These are phyloP conservation scores for Coix lacrymajobi DNA, from an alignment of 176 grass and related monocot genomes.

Conservation along the genomic window DNA sequence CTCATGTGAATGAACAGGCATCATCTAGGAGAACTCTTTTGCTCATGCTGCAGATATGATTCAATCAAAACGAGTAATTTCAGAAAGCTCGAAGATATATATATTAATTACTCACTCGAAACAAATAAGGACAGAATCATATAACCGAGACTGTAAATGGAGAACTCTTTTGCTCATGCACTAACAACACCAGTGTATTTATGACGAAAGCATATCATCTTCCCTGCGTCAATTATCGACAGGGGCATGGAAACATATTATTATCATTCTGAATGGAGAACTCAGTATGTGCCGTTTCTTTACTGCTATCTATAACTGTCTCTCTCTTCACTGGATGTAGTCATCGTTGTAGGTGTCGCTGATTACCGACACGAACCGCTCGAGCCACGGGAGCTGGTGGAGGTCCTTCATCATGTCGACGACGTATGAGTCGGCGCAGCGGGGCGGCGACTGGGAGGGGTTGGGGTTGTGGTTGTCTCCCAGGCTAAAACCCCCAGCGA, in stretches of 20 bases:
- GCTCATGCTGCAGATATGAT: background rate
- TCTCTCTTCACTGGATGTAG: constrained; percentile 74
- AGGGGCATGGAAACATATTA: constrained; percentile 14
- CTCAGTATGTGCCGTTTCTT: constrained; percentile 40
- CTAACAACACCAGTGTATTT: background rate
- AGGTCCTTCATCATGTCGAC: constrained; percentile 95
- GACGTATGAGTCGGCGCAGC: constrained; percentile 65
- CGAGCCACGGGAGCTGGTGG: constrained; percentile 97
- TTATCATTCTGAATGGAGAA: constrained; percentile 26
- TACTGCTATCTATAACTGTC: constrained; percentile 43
- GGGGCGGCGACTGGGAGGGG: constrained; percentile 62
- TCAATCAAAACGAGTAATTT: background rate
- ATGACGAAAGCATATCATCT: constrained; percentile 9
- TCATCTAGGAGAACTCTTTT: background rate
- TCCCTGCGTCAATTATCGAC: constrained; percentile 23
- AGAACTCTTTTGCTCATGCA: background rate
- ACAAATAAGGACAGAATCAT: background rate
- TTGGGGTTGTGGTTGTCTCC: constrained; percentile 46
- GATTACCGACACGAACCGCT: constrained; percentile 98
- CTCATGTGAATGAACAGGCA: background rate
- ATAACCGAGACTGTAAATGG: background rate
- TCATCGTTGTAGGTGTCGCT: constrained; percentile 96
- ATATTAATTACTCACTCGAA: background rate
- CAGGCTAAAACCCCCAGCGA: constrained; percentile 68
- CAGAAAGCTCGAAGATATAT: background rate